Conservation (phyloP, 208 protist species). For the Acanthamoeba rhysodes region DNA sequence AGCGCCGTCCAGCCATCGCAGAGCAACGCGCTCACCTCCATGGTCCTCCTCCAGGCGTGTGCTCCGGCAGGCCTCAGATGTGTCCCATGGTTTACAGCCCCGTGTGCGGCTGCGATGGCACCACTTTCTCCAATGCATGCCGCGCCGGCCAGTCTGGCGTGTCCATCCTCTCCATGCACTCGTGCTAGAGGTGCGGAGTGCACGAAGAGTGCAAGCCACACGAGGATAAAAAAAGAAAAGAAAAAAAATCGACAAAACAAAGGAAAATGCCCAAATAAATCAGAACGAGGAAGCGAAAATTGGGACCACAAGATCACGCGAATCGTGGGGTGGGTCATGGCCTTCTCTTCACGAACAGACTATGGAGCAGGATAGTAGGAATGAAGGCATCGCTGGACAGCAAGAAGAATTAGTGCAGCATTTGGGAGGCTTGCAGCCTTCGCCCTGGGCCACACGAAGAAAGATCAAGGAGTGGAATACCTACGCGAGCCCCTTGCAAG, state of each 20-base stretch:
- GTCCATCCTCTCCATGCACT: not conserved
- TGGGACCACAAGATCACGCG: slow-evolving; percentile 3
- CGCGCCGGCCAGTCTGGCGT: not conserved
- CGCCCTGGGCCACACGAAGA: not conserved
- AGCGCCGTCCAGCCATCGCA: no score
- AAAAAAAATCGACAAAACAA: not conserved
- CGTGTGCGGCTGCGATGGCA: not conserved
- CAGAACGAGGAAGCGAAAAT: not conserved
- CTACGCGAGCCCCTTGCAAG: not conserved
- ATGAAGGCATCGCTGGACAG: not conserved
- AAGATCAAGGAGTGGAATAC: not conserved
- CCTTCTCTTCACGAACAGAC: not conserved
- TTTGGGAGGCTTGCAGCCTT: not conserved
- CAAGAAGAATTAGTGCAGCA: not conserved
- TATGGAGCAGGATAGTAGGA: no score
- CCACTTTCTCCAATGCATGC: not conserved
- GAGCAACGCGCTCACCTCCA: not conserved
- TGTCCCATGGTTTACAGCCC: not conserved
- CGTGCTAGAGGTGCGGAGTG: not conserved
- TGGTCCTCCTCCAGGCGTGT: not conserved
- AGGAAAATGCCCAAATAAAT: not conserved
- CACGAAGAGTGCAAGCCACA: not conserved
- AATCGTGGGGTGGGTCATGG: not conserved
- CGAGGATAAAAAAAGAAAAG: not conserved
- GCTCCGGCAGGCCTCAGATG: not conserved